A percentile compares a stretch with the other conserved stretches of the same genome.
Evolutionary conservation across 306 rosid species (phyloP).

Genomic region (Ammopiptanthus mongolicus): DNA sequence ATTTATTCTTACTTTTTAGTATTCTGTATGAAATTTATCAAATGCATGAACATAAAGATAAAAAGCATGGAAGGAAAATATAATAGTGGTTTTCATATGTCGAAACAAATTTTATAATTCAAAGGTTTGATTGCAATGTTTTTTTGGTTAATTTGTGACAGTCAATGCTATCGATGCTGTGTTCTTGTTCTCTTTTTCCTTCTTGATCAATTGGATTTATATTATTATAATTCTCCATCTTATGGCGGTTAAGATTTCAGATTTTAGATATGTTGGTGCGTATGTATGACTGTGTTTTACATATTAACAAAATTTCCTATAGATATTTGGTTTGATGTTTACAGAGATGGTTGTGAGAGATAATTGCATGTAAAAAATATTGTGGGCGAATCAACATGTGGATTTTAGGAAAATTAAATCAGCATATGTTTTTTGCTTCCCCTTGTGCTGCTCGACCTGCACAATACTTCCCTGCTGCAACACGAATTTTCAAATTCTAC

Average conservation of each 20-base stretch:
- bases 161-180: background rate
- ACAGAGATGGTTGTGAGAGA: background rate
- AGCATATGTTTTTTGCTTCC: background rate
- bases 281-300: background rate
- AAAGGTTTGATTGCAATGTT: background rate
- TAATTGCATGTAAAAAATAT: background rate
- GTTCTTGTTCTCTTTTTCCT: background rate
- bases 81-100: constrained; percentile 1
- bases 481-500: background rate
- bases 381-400: background rate
- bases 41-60: background rate
- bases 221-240: background rate
- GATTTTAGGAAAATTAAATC: constrained; percentile 5
- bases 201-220: background rate
- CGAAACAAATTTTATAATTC: background rate
- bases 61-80: background rate
- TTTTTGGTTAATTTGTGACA: background rate
- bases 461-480: constrained; percentile 3
- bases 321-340: background rate
- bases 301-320: background rate
- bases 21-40: constrained; percentile 4
- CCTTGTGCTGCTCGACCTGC: background rate
- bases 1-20: background rate
- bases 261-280: background rate
- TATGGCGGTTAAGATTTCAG: background rate